These are phyloP conservation scores for Berkeleyomyces rouxiae DNA, from an alignment of 2,329 filamentous ascomycete genomes.

Conservation along the genomic window DNA sequence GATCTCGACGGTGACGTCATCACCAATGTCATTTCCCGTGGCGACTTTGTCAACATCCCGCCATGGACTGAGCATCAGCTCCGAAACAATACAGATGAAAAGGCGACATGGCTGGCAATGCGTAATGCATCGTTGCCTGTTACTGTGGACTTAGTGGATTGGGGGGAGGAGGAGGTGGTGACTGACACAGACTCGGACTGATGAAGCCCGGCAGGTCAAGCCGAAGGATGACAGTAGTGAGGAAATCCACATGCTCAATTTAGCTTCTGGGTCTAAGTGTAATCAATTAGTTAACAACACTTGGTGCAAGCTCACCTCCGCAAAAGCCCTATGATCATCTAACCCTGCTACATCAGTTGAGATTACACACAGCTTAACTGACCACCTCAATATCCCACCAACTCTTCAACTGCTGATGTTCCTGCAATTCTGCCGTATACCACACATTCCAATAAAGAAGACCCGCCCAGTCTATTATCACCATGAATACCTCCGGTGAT, in stretches of 20 bases:
- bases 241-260: no score
- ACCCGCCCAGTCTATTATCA: constrained; percentile 44
- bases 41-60: constrained; percentile 55
- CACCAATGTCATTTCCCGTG: constrained; percentile 39
- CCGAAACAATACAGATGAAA: constrained; percentile 44
- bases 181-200: constrained; percentile 14
- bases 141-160: constrained; percentile 45
- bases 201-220: neutral
- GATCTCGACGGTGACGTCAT: constrained; percentile 34
- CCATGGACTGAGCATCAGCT: constrained; percentile 56
- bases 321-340: neutral
- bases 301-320: no score
- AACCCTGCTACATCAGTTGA: neutral
- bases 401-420: constrained; percentile 24
- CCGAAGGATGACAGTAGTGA: neutral
- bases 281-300: no score
- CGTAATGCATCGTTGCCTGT: constrained; percentile 43
- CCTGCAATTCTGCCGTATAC: constrained; percentile 46
- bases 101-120: constrained; percentile 49
- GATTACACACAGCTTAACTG: neutral
- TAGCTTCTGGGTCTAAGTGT: no score
- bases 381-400: neutral
- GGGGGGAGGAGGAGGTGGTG: constrained; percentile 34
- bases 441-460: constrained; percentile 44
- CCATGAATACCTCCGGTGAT: constrained; percentile 49